Evolutionary conservation across 768 basidiomycete genomes (phyloP), one percentile per base, ranked within the genome.

Genomic region (Rhizopogon vinicolor): DNA sequence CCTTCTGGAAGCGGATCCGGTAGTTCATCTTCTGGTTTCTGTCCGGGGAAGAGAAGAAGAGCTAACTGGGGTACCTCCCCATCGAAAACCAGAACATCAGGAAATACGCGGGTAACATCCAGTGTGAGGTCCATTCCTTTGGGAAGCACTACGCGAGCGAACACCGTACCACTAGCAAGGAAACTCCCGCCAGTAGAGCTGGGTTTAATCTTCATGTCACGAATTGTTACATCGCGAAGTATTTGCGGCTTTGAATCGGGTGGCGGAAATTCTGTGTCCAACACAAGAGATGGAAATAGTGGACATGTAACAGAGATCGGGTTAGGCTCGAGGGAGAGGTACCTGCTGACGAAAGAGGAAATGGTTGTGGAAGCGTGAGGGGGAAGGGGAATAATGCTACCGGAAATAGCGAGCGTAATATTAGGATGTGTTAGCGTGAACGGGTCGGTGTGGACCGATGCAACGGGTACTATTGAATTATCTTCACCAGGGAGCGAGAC

Each of bases 31-130:
- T 82, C 78, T 0, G 78, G 74, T 18, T 71, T 65, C 41, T 66
- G 69, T 0, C 62, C 41, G 54, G 46, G 12, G 7, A 40, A 41
- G 2, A 54, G 46, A 8, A 59, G 41, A 3, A 53, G 29, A 37
- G 57, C 60, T 3, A 43, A 40, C 1, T 74, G 69, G 6, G 83
- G 80, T 0, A 81, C 77, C 19, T 83, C 81, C 3, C 91, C 91
- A 59, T 93, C 91, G 55, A 82, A 92, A 5, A 93, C 78, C 6
- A 92, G 68, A 28, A 88, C 84, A 64, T 93, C 91, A 0, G 91
- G 89, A 54, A 88, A 75, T 28, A 91, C 80, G 42, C 74, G 78
- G 7, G 72, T 78, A 18, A 91, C 84, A 42, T 84, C 73, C 50
- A 91, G 67, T n/a, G 72, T 75, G 28, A 91, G 71, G 53, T 87